Base-by-base conservation (phyloP, 768 basidiomycete species). In the button mushroom (Agaricus bisporus) region DNA sequence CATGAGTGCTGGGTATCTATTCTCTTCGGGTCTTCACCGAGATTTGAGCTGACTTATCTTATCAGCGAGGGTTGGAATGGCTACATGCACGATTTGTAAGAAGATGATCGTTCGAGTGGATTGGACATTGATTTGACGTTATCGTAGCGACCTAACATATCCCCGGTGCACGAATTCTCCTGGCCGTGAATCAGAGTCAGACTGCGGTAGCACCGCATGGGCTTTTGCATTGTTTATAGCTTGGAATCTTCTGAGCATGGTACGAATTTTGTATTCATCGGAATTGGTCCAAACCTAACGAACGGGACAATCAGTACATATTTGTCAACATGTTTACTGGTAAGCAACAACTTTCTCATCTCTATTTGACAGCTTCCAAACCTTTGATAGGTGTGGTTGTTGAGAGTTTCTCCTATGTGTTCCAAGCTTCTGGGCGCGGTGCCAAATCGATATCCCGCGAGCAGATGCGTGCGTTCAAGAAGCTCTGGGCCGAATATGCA, bases 221-320 rank as follows among this genome's bases (percentile, higher is more conserved):
- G 85, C 94, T 2, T 93, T 85, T 67, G 74, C 79, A 1, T 73
- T 98, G 15, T 97, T 95, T 70, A 95, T 95, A 58, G 82, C 88
- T 1, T 98, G 95, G 95, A 98, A 97, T 62, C 70, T 98, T 28
- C 71, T 98, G 28, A 92, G 89, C 79, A 95, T 95, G 93, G 91
- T 92, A 61, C 59, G 76, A 64, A 9, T 20, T 43, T 17, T 12
- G 15, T n/a, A 55, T 45, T 25, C 25, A 36, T 35, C 29, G 18
- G 28, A 14, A 28, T 50, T 35, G 20, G 11, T 39, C 51, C 9
- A 29, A 22, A 51, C 17, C 59, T 55, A 28, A 38, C 41, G 36
- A 26, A 53, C 12, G 32, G 32, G 22, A 22, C 44, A 52, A 22
- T 35, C 64, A 95, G 94, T 97, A 94, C 67, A 94, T 98, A 62